Evolutionary conservation across 768 basidiomycete genomes (phyloP), one percentile per base, ranked within the genome.

Genomic region (Pleurotus giganteus): DNA sequence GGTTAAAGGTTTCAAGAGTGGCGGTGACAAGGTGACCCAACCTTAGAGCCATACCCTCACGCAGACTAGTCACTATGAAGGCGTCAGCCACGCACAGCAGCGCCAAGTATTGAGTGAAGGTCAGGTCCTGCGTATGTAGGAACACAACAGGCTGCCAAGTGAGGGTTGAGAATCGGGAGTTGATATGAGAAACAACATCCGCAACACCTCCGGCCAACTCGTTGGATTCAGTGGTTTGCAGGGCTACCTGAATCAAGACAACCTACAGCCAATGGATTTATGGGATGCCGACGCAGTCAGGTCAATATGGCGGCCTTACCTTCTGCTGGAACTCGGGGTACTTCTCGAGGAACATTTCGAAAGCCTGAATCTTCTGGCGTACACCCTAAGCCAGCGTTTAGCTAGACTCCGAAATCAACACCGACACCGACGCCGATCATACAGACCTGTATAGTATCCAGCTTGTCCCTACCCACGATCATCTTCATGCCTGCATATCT

Each of bases 141-240:
- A 94, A 92, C 24, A 93, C 87, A 43, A 93, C 80, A 9, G 92
- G 92, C 61, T 92, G 91, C 65, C 92, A 94, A 0, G 91, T 93
- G 49, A 94, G 75, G 1, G 85, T 89, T 13, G 88, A 90, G 74
- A 89, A 94, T 4, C 84, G 78, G 4, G 88, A 85, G 67, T 94
- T 94, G 71, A 94, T 84, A 29, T 87, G 83, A 1, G 90, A 81
- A 50, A 94, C 87, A 21, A 84, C 72, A 58, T 91, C 89, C 4
- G 87, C 78, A 4, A 91, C 88, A 37, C 81, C 81, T 2, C 87
- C 88, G 0, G 88, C 85, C 1, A 81, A 65, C 61, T 92, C 89
- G 63, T 88, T 89, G 58, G 79, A 80, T 58, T 88, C 81, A 1
- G 89, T 88, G 0, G 91, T 93, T 58, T 89, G 87, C 3, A 94